phyloP scores from a whole-genome alignment of 2,329 filamentous ascomycete species.

The Nemania sp. region DNA sequence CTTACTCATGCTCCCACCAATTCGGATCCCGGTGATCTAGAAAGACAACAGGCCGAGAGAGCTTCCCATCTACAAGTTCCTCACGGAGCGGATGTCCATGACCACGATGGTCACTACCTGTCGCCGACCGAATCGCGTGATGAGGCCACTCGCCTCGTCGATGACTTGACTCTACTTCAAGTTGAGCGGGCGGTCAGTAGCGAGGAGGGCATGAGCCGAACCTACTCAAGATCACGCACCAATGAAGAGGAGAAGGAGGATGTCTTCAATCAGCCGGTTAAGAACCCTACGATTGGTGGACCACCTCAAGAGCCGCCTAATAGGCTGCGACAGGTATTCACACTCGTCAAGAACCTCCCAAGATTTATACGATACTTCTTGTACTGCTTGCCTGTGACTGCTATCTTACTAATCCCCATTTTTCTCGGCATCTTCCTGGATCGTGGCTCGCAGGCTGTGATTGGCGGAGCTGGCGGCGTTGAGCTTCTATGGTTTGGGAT shows the following conservation, averaged over 20 bases:
- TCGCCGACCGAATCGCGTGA: slow-evolving; percentile 34
- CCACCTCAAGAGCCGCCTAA: slow-evolving; percentile 62
- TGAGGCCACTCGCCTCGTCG: slow-evolving; percentile 35
- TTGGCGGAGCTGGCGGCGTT: slow-evolving; percentile 71
- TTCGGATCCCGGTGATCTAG: slow-evolving; percentile 10
- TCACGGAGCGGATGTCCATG: slow-evolving; percentile 18
- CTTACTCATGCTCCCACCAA: slow-evolving; percentile 8
- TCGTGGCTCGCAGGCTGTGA: slow-evolving; percentile 48
- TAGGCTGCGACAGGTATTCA: slow-evolving; percentile 65
- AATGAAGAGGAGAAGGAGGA: slow-evolving; percentile 33
- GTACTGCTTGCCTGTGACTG: slow-evolving; percentile 68
- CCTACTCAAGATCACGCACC: slow-evolving; percentile 31
- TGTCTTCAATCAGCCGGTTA: slow-evolving; percentile 38
- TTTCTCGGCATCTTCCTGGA: slow-evolving; percentile 65
- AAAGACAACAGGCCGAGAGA: slow-evolving; percentile 22
- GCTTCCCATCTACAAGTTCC: slow-evolving; percentile 31
- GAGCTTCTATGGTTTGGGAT: slow-evolving; percentile 88
- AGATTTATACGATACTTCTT: slow-evolving; percentile 70
- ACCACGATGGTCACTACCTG: slow-evolving; percentile 24
- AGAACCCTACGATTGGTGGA: slow-evolving; percentile 19
- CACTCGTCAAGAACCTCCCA: slow-evolving; percentile 55
- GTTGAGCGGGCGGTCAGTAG: slow-evolving; percentile 38
- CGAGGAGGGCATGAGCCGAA: slow-evolving; percentile 31
- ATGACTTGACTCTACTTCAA: slow-evolving; percentile 39
- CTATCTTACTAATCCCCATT: slow-evolving; percentile 68